These are phyloP conservation scores for Spergularia bocconei DNA, from an alignment of 148 eudicot genomes.

Conservation along the genomic window DNA sequence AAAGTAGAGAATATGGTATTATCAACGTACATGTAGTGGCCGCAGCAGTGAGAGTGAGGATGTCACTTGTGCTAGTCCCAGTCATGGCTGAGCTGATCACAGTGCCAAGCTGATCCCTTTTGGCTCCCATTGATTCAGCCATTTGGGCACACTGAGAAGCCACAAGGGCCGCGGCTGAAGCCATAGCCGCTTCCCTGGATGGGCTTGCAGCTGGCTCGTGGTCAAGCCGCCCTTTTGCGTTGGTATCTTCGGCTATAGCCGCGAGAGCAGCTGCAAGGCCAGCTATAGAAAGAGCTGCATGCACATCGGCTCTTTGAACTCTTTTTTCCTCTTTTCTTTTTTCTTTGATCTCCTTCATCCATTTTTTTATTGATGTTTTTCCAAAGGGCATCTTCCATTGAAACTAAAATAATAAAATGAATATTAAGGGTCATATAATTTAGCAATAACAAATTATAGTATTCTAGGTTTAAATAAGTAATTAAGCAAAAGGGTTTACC, in stretches of 20 bases:
- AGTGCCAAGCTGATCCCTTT: conserved; percentile 56
- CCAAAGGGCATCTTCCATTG: conserved; percentile 76
- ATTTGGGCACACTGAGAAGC: conserved; percentile 91
- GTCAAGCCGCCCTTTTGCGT: conserved; percentile 33
- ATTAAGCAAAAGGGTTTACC: conserved; percentile 38
- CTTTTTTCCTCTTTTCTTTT: conserved; percentile 82
- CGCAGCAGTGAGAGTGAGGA: conserved; percentile 83
- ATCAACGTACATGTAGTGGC: conserved; percentile 72
- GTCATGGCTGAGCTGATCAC: conserved; percentile 70
- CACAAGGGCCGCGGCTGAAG: conserved; percentile 80
- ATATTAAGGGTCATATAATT: background rate
- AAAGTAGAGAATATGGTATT: no score
- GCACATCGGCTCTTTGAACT: conserved; percentile 85
- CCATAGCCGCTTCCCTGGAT: conserved; percentile 58
- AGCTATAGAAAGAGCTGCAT: conserved; percentile 91
- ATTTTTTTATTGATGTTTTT: conserved; percentile 66
- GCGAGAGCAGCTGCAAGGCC: conserved; percentile 95
- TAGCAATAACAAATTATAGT: background rate
- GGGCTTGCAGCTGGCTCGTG: conserved; percentile 26
- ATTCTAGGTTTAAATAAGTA: background rate
- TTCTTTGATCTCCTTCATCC: conserved; percentile 77
- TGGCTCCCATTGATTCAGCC: conserved; percentile 89
- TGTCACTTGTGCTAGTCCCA: conserved; percentile 68
- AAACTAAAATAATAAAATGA: conserved; percentile 29
- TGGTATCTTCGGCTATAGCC: conserved; percentile 72